Evolutionary conservation across 2,329 filamentous ascomycete species (phyloP).

Genomic region (Penicillium sp.): DNA sequence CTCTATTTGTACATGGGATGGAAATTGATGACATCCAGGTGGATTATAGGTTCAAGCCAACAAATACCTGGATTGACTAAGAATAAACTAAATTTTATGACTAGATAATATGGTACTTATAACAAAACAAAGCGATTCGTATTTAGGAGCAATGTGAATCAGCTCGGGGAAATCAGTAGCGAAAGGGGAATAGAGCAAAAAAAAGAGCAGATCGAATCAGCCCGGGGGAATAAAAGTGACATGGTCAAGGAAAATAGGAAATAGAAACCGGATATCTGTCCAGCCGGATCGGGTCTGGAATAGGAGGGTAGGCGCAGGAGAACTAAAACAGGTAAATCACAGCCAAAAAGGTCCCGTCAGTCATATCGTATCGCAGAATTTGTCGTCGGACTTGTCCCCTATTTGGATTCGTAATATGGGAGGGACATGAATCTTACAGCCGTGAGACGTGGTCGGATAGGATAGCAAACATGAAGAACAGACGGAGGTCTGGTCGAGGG

Average conservation of each 20-base stretch:
- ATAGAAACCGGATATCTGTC: conserved; percentile 14
- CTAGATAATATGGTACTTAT: background rate
- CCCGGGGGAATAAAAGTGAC: conserved; percentile 6
- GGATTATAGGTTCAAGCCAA: background rate
- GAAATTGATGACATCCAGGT: too few species aligned
- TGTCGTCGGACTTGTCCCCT: conserved; percentile 8
- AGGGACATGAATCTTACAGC: background rate
- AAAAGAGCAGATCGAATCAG: conserved; percentile 10
- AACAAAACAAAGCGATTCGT: conserved; percentile 18
- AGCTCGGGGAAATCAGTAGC: conserved; percentile 20
- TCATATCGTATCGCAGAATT: conserved; percentile 12
- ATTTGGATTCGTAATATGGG: background rate
- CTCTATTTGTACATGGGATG: too few species aligned
- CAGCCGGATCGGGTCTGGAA: background rate
- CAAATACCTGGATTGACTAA: background rate
- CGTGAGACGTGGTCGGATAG: conserved; percentile 3
- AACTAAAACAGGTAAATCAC: conserved; percentile 3
- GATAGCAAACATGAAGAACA: conserved; percentile 15
- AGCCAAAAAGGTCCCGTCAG: conserved; percentile 16
- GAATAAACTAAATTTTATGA: background rate
- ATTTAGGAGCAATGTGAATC: conserved; percentile 18
- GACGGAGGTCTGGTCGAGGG: conserved; percentile 7
- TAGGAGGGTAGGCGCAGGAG: background rate
- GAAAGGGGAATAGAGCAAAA: conserved; percentile 36
- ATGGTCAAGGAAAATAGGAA: conserved; percentile 3